phyloP scores from a whole-genome alignment of 352 stramenopile species.

The Pythium rhizo-oryzae region DNA sequence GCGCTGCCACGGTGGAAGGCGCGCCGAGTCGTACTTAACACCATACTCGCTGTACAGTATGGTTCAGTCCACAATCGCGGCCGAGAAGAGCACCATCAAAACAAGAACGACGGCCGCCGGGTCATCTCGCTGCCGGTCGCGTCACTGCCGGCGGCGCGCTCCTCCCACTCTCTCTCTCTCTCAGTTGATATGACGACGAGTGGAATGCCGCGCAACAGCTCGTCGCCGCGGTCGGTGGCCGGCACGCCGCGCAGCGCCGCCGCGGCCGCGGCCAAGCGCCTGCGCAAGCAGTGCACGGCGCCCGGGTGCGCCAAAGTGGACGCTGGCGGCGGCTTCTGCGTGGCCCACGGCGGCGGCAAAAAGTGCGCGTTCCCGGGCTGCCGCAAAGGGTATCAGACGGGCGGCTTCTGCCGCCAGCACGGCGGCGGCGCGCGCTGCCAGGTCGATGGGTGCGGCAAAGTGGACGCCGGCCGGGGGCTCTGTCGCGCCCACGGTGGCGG shows the following conservation, averaged over 20 bases:
- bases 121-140: background rate
- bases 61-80: constrained; percentile 19
- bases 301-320: constrained; percentile 70
- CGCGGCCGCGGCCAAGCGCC: constrained; percentile 23
- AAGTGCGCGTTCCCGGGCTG: constrained; percentile 77
- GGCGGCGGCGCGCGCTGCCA: constrained; percentile 80
- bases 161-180: background rate
- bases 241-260: constrained; percentile 13
- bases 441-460: constrained; percentile 68
- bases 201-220: background rate
- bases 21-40: constrained; percentile 10
- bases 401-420: constrained; percentile 75
- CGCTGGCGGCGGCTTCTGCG: constrained; percentile 78
- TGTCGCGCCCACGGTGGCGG: constrained; percentile 77
- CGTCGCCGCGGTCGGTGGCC: constrained; percentile 14
- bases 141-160: background rate
- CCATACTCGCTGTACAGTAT: background rate
- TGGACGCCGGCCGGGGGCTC: constrained; percentile 73
- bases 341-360: constrained; percentile 83
- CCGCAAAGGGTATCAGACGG: constrained; percentile 77
- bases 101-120: background rate
- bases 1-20: background rate
- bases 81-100: background rate
- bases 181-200: constrained; percentile 10
- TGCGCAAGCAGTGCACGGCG: constrained; percentile 56